Base-by-base conservation (phyloP, 495 filamentous ascomycete genomes). In the Eremomyces bilateralis region DNA sequence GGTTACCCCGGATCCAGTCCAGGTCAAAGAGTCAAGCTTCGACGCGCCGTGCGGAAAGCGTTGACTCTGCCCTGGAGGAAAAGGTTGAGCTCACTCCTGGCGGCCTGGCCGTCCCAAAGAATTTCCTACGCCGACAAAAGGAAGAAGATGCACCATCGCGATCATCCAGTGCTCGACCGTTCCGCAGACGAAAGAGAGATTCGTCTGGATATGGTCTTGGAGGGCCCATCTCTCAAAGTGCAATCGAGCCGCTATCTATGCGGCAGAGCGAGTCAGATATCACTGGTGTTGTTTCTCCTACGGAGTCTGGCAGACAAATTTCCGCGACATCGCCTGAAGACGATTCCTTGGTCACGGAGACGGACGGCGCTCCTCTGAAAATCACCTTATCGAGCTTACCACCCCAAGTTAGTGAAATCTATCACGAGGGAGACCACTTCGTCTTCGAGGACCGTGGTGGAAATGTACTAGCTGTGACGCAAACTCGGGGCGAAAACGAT, bases 181-280 rank as follows among this genome's bases (percentile, higher is more conserved):
- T 66, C 6, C 59, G 71, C 12, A 63, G 74, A 37, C 73, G 63
- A 36, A 77, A 64, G 38, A 80, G 69, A 56, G 77, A 71, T 64
- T 71, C 74, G 38, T 61, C 69, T 34, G 76, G 72, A 1, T 71
- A 67, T 42, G 75, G 79, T 17, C 74, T 77, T 4, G 88, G 88
- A 35, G 88, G 88, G 0, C 88, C 83, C 3, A 79, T 97, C 39
- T 78, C 67, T 37, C 72, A 91, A 52, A 91, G 85, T 22, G 88
- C 88, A 15, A 15, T 42, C 40, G 21, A 44, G 38, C 33, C 15
- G 25, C 24, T 28, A 8, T 28, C 8, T 13, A 28, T 28, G 24
- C n/a, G n/a, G n/a, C n/a, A n/a, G n/a, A n/a, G n/a, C n/a, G n/a
- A n/a, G n/a, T n/a, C n/a, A n/a, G n/a, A n/a, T n/a, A n/a, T n/a